These are phyloP conservation scores for Pseudozyma flocculosa DNA, from an alignment of 1,284 basidiomycete species.

Conservation along the genomic window DNA sequence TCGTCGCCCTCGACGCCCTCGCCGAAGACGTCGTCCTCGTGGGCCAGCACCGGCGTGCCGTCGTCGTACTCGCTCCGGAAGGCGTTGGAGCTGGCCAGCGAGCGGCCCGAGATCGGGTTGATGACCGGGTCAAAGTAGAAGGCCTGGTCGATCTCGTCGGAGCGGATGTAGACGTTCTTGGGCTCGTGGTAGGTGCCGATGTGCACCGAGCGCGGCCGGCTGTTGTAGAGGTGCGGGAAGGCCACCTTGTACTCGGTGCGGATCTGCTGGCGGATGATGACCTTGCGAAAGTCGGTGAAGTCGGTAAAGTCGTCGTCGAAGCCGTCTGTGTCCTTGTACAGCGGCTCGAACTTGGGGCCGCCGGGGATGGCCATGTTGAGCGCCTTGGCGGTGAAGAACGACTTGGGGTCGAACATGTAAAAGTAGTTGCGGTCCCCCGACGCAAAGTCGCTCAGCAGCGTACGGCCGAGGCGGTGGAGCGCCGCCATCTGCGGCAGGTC, in stretches of 20 bases:
- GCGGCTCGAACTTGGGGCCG: slow-evolving; percentile 80
- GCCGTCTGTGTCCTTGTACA: slow-evolving; percentile 82
- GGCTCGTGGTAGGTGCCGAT: slow-evolving; percentile 90
- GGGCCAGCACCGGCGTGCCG: slow-evolving; percentile 64
- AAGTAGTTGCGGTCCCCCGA: slow-evolving; percentile 75
- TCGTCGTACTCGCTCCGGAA: slow-evolving; percentile 48
- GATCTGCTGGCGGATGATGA: slow-evolving; percentile 98
- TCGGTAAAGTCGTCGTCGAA: slow-evolving; percentile 99
- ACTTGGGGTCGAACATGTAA: slow-evolving; percentile 95
- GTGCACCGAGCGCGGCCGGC: slow-evolving; percentile 88
- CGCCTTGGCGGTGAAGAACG: slow-evolving; percentile 93
- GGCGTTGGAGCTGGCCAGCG: slow-evolving; percentile 31
- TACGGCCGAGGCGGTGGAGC: slow-evolving; percentile 90
- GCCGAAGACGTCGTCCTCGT: slow-evolving; percentile 89
- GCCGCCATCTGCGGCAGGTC: slow-evolving; percentile 93
- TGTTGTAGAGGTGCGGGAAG: slow-evolving; percentile 99
- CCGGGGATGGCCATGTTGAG: slow-evolving; percentile 98
- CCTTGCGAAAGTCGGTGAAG: slow-evolving; percentile 99
- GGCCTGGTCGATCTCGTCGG: slow-evolving; percentile 98
- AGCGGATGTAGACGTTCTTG: slow-evolving; percentile 97
- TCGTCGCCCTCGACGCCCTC: slow-evolving; percentile 69
- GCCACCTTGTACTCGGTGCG: slow-evolving; percentile 99
- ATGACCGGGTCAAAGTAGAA: slow-evolving; percentile 99
- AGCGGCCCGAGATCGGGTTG: slow-evolving; percentile 64
- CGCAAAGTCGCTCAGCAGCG: slow-evolving; percentile 85